Base-by-base conservation (phyloP, 768 basidiomycete species). In the Kwoniella botswanensis region DNA sequence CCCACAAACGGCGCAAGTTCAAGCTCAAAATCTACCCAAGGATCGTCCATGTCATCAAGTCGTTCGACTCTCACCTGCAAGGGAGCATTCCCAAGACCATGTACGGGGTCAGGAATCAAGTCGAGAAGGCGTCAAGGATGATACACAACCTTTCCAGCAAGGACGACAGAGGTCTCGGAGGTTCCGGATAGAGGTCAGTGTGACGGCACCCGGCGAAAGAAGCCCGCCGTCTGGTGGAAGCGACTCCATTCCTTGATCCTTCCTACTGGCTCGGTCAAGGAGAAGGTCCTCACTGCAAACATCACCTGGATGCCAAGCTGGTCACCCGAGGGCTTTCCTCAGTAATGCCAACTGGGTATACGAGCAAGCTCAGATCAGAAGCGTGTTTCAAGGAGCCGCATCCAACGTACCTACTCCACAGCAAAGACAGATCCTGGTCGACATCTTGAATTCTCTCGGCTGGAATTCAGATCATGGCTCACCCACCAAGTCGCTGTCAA, bases 41-140 rank as follows among this genome's bases (percentile, higher is more conserved):
- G 11, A 6, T 76, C 7, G 74, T 76, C 29, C 74, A 76, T 59
- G 61, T 76, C 44, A 73, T 73, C 65, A 76, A 76, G 60, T 76
- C 74, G n/a, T 68, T 73, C 70, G 74, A 76, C 74, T 68, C 65
- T 58, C 63, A 57, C 2, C 64, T 75, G 15, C 71, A 75, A 54
- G 68, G 68, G 9, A 29, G n/a, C 18, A 59, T 73, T 26, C 67
- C 71, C n/a, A 63, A 56, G 55, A 64, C 69, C 21, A 15, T 71
- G n/a, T 9, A 11, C 7, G 68, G 68, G 3, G 41, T 75, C 7
- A 17, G 46, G 54, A 52, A 46, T 41, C 59, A 70, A 42, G 57
- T 59, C 15, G 29, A 59, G 3, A 41, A 46, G 11, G 65, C 56
- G 12, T 24, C 55, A 10, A 57, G 29, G 13, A 68, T 74, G 72